phyloP scores from a whole-genome alignment of 441 rosid genomes.

The Adansonia gregorii region DNA sequence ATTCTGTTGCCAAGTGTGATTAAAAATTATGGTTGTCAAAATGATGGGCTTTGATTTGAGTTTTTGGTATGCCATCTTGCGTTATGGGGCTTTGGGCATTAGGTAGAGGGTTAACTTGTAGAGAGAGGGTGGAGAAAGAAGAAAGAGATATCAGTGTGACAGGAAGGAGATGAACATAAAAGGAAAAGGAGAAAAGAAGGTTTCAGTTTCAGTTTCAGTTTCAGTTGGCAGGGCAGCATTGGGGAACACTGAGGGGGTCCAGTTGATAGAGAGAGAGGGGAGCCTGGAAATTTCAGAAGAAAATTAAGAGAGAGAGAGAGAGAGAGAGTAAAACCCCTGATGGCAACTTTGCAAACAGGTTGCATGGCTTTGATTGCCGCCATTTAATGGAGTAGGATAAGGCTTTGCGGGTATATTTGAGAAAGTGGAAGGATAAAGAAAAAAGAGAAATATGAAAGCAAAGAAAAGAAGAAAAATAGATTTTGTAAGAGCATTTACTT shows the following conservation, averaged over 20 bases:
- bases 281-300: neutral
- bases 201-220: neutral
- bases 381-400: neutral
- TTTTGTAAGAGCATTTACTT: neutral
- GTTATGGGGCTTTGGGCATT: neutral
- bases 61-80: too few relatives aligned
- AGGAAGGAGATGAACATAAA: neutral
- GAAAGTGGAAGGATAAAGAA: neutral
- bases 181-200: neutral
- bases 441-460: neutral
- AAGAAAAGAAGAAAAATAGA: neutral
- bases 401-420: neutral
- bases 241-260: neutral
- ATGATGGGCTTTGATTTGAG: too few relatives aligned
- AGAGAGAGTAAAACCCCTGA: neutral
- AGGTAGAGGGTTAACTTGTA: neutral
- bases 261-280: neutral
- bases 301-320: neutral
- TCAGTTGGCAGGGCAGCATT: neutral
- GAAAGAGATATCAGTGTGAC: neutral
- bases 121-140: neutral
- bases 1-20: neutral
- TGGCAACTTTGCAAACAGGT: neutral
- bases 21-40: neutral
- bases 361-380: neutral